Evolutionary conservation across 2,329 filamentous ascomycete species (phyloP).

Genomic region (Sphaerulina musiva): DNA sequence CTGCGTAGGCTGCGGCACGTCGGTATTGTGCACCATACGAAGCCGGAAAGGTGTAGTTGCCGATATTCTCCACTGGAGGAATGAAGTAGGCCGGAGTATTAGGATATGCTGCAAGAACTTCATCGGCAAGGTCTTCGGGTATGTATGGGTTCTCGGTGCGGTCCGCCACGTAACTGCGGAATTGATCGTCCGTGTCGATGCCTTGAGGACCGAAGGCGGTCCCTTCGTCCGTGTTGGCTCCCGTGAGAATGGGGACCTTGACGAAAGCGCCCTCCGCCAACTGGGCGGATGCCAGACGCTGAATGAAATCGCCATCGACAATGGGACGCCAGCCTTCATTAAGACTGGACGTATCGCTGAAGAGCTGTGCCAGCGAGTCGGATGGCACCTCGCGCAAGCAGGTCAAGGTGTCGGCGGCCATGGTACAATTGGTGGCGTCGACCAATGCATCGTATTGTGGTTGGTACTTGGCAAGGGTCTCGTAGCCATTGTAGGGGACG

Average conservation of each 20-base stretch:
- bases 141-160: conserved; percentile 19
- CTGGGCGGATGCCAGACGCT: conserved; percentile 48
- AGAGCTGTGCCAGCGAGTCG: conserved; percentile 25
- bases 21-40: conserved; percentile 46
- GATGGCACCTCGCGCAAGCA: conserved; percentile 54
- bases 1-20: conserved; percentile 49
- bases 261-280: conserved; percentile 55
- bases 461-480: conserved; percentile 36
- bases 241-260: conserved; percentile 46
- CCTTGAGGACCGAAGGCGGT: conserved; percentile 49
- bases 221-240: conserved; percentile 62
- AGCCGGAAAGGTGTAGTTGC: conserved; percentile 35
- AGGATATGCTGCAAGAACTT: conserved; percentile 48
- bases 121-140: conserved; percentile 27
- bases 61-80: conserved; percentile 36
- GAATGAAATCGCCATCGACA: conserved; percentile 53
- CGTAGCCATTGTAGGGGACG: conserved; percentile 22
- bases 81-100: conserved; percentile 46
- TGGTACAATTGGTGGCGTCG: conserved; percentile 52
- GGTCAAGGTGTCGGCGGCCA: conserved; percentile 51
- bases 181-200: conserved; percentile 52
- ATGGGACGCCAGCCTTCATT: conserved; percentile 38
- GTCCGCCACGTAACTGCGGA: conserved; percentile 39
- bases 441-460: conserved; percentile 59
- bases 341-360: conserved; percentile 27